phyloP scores from a whole-genome alignment of 1,284 basidiomycete species.

The Irpex rosettiformis region DNA sequence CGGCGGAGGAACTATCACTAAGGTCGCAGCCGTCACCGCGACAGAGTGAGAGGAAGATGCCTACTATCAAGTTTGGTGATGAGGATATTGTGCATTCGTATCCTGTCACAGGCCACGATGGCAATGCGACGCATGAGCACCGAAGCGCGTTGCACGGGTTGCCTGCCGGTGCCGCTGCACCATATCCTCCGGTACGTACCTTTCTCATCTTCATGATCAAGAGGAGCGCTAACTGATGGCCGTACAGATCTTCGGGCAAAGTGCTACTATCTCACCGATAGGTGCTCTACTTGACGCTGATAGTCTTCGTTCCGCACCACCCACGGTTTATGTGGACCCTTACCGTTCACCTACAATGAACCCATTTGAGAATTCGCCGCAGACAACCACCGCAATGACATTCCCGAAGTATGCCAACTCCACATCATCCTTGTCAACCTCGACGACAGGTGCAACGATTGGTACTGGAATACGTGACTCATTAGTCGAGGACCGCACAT shows the following conservation, averaged over 20 bases:
- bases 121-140: constrained; percentile 52
- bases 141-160: constrained; percentile 24
- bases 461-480: constrained; percentile 4
- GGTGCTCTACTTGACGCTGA: constrained; percentile 13
- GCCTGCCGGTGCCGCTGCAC: constrained; percentile 3
- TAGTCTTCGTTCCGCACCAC: constrained; percentile 30
- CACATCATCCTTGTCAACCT: constrained; percentile 13
- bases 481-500: constrained; percentile 5
- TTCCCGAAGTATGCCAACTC: constrained; percentile 22
- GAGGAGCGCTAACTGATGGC: not conserved
- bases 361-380: constrained; percentile 30
- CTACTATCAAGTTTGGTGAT: constrained; percentile 72
- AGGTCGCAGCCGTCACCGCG: constrained; percentile 27
- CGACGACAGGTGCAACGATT: constrained; percentile 13
- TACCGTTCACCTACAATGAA: constrained; percentile 21
- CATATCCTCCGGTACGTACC: constrained; percentile 14
- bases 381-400: constrained; percentile 26
- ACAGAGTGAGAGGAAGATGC: constrained; percentile 39
- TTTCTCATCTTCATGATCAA: not conserved
- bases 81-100: constrained; percentile 75
- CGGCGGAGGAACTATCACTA: constrained; percentile 28
- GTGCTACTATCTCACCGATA: not conserved
- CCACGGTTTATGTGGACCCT: constrained; percentile 20
- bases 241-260: not conserved
- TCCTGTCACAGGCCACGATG: constrained; percentile 41